Evolutionary conservation across 441 rosid genomes (phyloP).

Genomic region (Hura crepitans): DNA sequence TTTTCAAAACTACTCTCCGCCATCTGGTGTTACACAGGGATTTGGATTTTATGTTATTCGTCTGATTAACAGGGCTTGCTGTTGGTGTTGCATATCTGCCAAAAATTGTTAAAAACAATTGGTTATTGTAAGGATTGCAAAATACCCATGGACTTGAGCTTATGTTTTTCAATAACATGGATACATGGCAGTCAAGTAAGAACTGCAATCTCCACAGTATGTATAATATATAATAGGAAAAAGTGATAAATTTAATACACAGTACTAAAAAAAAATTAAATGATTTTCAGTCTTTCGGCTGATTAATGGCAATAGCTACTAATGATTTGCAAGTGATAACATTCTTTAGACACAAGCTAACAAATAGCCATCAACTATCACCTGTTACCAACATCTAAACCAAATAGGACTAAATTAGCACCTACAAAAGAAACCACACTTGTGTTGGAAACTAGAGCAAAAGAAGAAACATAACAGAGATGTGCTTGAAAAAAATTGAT

Average conservation of each 20-base stretch:
- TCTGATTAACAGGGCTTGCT: slow-evolving; percentile 42
- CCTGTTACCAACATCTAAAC: not conserved
- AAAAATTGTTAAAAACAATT: slow-evolving; percentile 4
- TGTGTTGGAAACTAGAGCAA: too few species aligned
- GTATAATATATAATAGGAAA: not conserved
- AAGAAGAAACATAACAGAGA: too few species aligned
- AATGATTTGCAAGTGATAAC: not conserved
- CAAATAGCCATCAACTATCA: slow-evolving; percentile 1
- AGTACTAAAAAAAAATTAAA: not conserved
- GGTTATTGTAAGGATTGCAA: not conserved
- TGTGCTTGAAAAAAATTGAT: not conserved
- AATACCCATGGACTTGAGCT: not conserved
- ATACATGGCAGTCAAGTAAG: not conserved
- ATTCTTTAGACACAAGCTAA: not conserved
- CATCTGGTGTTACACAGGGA: slow-evolving; percentile 54
- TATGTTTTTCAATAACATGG: not conserved
- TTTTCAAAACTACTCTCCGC: slow-evolving; percentile 79
- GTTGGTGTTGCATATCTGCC: slow-evolving; percentile 40
- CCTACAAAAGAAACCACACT: too few species aligned
- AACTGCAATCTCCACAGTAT: too few species aligned
- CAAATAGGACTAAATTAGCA: too few species aligned
- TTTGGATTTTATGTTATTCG: slow-evolving; percentile 41
- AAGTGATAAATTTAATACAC: not conserved
- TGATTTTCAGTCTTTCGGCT: not conserved
- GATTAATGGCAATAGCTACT: not conserved